Evolutionary conservation across 2,329 filamentous ascomycete genomes (phyloP).

Genomic region (Fusarium zealandicum): DNA sequence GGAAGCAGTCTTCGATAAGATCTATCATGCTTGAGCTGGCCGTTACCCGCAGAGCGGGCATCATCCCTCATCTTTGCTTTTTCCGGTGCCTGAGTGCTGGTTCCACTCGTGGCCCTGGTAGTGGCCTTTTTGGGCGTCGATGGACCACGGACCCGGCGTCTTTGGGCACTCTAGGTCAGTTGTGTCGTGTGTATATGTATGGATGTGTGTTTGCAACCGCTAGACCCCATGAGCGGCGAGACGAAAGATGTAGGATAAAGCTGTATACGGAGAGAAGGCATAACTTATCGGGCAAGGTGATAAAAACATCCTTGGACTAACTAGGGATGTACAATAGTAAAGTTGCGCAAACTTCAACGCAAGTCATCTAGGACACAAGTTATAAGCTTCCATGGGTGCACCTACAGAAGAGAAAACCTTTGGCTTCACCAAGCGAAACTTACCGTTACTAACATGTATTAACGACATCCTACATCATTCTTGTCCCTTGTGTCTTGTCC

Average conservation of each 20-base stretch:
- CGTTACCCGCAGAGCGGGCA: slow-evolving; percentile 24
- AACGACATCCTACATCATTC: too few species aligned
- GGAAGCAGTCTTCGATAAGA: slow-evolving; percentile 17
- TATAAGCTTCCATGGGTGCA: too few species aligned
- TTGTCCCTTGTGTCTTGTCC: too few species aligned
- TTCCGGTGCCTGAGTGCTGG: slow-evolving; percentile 34
- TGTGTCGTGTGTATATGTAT: slow-evolving; percentile 16
- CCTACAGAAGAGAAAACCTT: too few species aligned
- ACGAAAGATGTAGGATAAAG: not conserved
- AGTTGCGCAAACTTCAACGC: too few species aligned
- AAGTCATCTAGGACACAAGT: too few species aligned
- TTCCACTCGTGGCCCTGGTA: slow-evolving; percentile 27
- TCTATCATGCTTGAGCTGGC: slow-evolving; percentile 10
- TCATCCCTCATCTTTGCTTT: slow-evolving; percentile 22
- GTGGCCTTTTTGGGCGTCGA: slow-evolving; percentile 22
- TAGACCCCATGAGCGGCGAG: not conserved
- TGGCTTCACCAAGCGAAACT: too few species aligned
- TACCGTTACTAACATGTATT: too few species aligned
- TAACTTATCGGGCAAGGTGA: too few species aligned
- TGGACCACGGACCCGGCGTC: slow-evolving; percentile 3
- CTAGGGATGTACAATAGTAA: too few species aligned
- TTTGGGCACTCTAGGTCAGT: slow-evolving; percentile 10
- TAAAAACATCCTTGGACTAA: too few species aligned
- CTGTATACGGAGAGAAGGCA: not conserved
- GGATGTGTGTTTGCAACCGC: slow-evolving; percentile 3